A percentile compares a stretch with the other conserved stretches of the same genome.
Evolutionary conservation across 768 basidiomycete species (phyloP).

Genomic region (Leccinum barrowsii): DNA sequence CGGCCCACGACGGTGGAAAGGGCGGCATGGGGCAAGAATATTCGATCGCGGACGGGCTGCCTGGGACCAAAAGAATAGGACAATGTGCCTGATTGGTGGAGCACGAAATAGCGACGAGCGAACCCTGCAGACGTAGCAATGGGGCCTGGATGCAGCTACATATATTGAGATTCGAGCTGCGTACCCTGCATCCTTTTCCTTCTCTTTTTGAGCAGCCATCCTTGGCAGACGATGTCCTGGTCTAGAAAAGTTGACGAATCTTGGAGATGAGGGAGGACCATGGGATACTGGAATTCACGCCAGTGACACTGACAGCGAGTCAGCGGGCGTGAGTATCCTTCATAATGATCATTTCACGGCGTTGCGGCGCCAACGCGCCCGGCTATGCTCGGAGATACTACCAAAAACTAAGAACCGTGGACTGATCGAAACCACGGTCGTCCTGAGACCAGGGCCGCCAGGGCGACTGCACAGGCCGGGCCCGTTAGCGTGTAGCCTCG

Average conservation of each 20-base stretch:
- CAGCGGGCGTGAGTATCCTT: not conserved
- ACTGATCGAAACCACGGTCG: not conserved
- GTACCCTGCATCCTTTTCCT: constrained; percentile 85
- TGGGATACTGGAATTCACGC: constrained; percentile 5
- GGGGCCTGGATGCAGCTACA: not conserved
- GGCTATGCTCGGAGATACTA: constrained; percentile 14
- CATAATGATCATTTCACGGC: not conserved
- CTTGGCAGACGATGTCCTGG: constrained; percentile 47
- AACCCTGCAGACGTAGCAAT: constrained; percentile 51
- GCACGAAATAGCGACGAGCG: constrained; percentile 77
- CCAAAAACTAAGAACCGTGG: not conserved
- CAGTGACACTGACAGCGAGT: not conserved
- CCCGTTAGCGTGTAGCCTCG: not conserved
- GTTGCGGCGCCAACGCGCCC: not conserved
- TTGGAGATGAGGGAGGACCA: constrained; percentile 14
- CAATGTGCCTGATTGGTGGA: constrained; percentile 65
- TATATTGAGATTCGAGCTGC: constrained; percentile 4
- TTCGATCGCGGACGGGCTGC: constrained; percentile 66
- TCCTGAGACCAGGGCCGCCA: not conserved
- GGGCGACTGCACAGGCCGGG: not conserved
- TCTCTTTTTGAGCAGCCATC: constrained; percentile 86
- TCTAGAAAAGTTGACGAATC: constrained; percentile 3
- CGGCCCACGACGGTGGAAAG: constrained; percentile 70
- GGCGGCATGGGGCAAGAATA: constrained; percentile 66
- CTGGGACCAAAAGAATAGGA: constrained; percentile 73